phyloP scores from a whole-genome alignment of 2,329 filamentous ascomycete genomes.

The Drechslera avenae region DNA sequence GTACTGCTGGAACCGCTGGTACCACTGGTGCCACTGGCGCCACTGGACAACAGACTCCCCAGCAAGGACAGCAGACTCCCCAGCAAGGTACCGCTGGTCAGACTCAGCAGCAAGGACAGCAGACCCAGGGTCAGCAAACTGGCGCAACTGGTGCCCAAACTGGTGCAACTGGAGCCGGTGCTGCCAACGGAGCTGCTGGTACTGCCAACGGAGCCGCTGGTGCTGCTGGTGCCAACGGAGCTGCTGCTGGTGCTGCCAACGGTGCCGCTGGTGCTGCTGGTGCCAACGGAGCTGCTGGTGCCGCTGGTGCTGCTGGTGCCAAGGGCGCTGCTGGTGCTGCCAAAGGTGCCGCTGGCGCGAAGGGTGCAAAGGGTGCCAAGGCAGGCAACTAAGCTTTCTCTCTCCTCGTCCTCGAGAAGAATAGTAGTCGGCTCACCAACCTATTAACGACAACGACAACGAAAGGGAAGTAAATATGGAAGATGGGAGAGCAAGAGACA shows the following conservation, averaged over 20 bases:
- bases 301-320: background rate
- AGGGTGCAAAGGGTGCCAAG: too few relatives aligned
- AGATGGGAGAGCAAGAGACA: too few relatives aligned
- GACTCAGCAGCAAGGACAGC: constrained; percentile 5
- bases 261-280: constrained; percentile 1
- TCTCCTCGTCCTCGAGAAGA: too few relatives aligned
- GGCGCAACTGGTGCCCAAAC: background rate
- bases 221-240: background rate
- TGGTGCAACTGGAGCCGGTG: background rate
- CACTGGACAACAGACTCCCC: constrained; percentile 5
- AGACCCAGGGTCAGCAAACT: constrained; percentile 3
- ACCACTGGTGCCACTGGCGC: background rate
- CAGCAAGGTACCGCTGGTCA: constrained; percentile 11
- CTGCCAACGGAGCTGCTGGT: constrained; percentile 1
- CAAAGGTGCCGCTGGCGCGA: background rate
- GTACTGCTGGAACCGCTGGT: constrained; percentile 1
- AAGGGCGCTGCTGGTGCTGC: background rate
- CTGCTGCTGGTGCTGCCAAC: constrained; percentile 3
- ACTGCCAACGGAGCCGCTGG: background rate
- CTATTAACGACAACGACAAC: too few relatives aligned
- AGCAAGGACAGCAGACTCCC: constrained; percentile 13
- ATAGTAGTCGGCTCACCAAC: too few relatives aligned
- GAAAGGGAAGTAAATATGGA: too few relatives aligned
- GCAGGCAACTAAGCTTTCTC: too few relatives aligned
- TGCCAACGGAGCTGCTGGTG: background rate